A percentile compares a stretch with the other conserved stretches of the same genome.
phyloP scores from a whole-genome alignment of 2,329 filamentous ascomycete species.

The Cercospora zeina region DNA sequence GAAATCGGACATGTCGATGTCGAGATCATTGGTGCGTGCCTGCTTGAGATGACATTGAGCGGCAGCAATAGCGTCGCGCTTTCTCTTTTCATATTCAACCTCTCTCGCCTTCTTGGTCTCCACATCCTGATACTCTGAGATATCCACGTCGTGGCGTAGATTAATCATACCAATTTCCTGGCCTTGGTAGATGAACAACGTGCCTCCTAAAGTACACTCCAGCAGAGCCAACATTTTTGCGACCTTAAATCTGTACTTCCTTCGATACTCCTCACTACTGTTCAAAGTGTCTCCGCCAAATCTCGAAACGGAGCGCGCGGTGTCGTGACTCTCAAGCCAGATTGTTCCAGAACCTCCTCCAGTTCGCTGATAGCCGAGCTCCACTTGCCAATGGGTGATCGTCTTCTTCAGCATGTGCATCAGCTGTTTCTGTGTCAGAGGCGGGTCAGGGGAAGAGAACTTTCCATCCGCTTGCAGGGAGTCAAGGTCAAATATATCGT shows the following conservation, averaged over 20 bases:
- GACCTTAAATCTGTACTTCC: slow-evolving; percentile 47
- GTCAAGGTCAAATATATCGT: slow-evolving; percentile 59
- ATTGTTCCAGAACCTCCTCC: slow-evolving; percentile 63
- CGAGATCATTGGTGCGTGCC: not conserved
- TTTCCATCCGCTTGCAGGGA: slow-evolving; percentile 43
- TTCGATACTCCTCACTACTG: slow-evolving; percentile 27
- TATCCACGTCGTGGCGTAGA: slow-evolving; percentile 58
- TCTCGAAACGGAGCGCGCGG: slow-evolving; percentile 59
- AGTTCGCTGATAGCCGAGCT: slow-evolving; percentile 52
- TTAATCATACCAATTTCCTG: slow-evolving; percentile 67
- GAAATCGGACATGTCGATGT: slow-evolving; percentile 42
- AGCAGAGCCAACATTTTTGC: slow-evolving; percentile 62
- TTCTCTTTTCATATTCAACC: not conserved
- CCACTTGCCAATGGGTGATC: slow-evolving; percentile 59
- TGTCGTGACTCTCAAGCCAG: slow-evolving; percentile 67
- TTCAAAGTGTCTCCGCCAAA: slow-evolving; percentile 53
- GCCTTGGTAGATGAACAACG: slow-evolving; percentile 66
- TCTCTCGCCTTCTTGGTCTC: slow-evolving; percentile 43
- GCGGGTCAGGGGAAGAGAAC: slow-evolving; percentile 53
- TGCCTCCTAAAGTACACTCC: slow-evolving; percentile 59
- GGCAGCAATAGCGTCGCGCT: not conserved
- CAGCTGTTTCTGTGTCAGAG: slow-evolving; percentile 45
- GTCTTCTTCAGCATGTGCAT: slow-evolving; percentile 51
- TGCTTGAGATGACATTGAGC: not conserved
- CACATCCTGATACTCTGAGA: slow-evolving; percentile 67